These are phyloP conservation scores for Helichrysum umbraculigerum DNA, from an alignment of 129 eudicot species.

Conservation along the genomic window DNA sequence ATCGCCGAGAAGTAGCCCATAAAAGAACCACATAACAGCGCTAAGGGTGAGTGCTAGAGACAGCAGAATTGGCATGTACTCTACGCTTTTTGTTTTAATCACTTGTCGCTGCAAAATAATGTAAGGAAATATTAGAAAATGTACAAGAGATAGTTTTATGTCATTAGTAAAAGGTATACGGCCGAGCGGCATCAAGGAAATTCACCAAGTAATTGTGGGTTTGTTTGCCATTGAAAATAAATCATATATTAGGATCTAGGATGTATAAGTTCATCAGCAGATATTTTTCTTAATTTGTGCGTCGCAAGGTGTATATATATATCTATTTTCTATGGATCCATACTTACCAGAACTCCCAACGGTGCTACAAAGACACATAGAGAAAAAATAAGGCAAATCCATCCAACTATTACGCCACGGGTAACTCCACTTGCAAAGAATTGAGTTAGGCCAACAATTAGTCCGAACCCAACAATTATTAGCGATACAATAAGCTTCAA, in stretches of 20 bases:
- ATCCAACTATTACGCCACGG: conserved; percentile 69
- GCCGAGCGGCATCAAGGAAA: too few species aligned
- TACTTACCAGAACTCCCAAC: conserved; percentile 60
- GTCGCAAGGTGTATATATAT: too few species aligned
- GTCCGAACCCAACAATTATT: conserved; percentile 56
- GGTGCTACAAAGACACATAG: conserved; percentile 81
- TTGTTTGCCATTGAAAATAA: too few species aligned
- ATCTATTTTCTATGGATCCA: too few species aligned
- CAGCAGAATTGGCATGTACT: conserved; percentile 72
- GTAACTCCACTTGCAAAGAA: conserved; percentile 32
- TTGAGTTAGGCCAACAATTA: conserved; percentile 52
- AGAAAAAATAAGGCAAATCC: conserved; percentile 77
- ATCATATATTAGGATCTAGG: too few species aligned
- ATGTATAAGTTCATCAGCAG: too few species aligned
- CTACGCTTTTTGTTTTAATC: conserved; percentile 72
- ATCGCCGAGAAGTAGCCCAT: conserved; percentile 64
- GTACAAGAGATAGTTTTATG: too few species aligned
- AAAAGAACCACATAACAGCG: conserved; percentile 85
- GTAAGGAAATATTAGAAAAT: too few species aligned
- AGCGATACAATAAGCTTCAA: conserved; percentile 40
- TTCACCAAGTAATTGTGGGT: too few species aligned
- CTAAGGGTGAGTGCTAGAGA: conserved; percentile 67
- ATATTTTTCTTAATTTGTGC: too few species aligned
- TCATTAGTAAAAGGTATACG: too few species aligned
- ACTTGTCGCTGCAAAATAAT: conserved; percentile 60